Evolutionary conservation across 2,329 filamentous ascomycete species (phyloP), one percentile per base, ranked within the genome.

Genomic region (Curvularia hawaiiensis): DNA sequence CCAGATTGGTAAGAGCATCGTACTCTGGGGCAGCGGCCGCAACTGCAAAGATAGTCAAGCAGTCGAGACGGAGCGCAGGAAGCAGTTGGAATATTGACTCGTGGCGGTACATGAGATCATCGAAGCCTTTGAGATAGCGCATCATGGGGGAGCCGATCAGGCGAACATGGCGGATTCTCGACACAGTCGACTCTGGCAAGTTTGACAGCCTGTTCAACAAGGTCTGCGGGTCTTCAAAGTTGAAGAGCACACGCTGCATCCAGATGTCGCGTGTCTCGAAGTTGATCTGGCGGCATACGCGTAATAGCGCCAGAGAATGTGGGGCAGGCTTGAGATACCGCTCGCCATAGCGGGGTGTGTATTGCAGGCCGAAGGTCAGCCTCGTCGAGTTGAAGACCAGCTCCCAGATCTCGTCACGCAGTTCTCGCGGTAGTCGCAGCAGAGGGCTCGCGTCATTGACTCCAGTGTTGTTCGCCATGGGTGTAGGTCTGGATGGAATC

Each of bases 51-150:
- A 62, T 57, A 2, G 60, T 62, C 47, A 62, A 20, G 28, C 57
- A 60, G 11, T 62, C 60, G 18, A 62, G 41, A 16, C 58, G 51
- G 26, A 62, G 60, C n/a, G 57, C 51, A 50, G 60, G 60, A 12
- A 62, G 53, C 12, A 62, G 54, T 20, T 62, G 60, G 22, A 62
- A 60, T 22, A 62, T 54, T 16, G 60, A 62, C 22, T 60, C 60
- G 20, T 60, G 57, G 18, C 60, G 53, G 33, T 62, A 62, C 57
- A 60, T 60, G 35, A 62, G 45, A 28, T 62, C 60, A 47, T 62
- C 60, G 45, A 60, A 60, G 12, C 60, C 57, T 38, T 62, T 58
- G 48, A 62, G 60, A 40, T 60, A 60, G 20, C 58, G 60, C 60
- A 62, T 62, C 60, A 62, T 60, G 4, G 58, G 54, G 8, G 54